Evolutionary conservation across 139 green algal genomes (phyloP), one percentile per base, ranked within the genome.

Genomic region (Parachlorella kessleri): DNA sequence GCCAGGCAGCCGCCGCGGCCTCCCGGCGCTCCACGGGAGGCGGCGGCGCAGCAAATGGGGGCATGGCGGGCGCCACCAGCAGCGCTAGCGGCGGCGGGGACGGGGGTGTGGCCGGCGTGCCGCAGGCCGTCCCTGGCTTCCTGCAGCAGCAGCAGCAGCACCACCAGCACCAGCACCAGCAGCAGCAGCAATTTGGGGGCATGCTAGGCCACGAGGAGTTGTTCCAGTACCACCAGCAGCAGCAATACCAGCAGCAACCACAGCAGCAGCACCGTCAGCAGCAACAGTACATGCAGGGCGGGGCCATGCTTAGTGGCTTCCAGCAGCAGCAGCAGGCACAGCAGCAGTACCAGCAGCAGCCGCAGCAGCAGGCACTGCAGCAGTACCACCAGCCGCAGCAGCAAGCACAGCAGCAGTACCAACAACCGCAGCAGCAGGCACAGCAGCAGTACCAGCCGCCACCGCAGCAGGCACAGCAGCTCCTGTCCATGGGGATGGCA

Each of bases 361-460:
- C n/a, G n/a, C n/a, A n/a, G n/a, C n/a, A n/a, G n/a, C n/a, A n/a
- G n/a, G n/a, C n/a, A n/a, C n/a, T n/a, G 66, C 14, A 72, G 40
- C 14, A 72, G 66, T 21, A 55, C 14, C 66, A 55, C 14, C 66
- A 55, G 66, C 66, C 14, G 69, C 14, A 75, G 69, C 42, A 75
- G 69, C 41, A 55, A 35, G 23, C 7, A 24, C 69, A 64, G 10
- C 14, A 63, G 69, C 42, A 75, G 69, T 24, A 66, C 23, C 14
- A 23, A 26, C 14, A 64, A 26, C 14, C 21, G 14, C 10, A 32
- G 69, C 69, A 75, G 14, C 69, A 63, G 42, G 24, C 10, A 26
- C 69, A 64, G 40, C 14, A 33, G 69, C 69, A 55, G 40, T 26
- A 55, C 21, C 23, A 64, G 69, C 14, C 6, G 42, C 42, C 21